A percentile compares a stretch with the other conserved stretches of the same genome.
Conservation (phyloP, 2,329 filamentous ascomycete species). For the Amylocarpus encephaloides region DNA sequence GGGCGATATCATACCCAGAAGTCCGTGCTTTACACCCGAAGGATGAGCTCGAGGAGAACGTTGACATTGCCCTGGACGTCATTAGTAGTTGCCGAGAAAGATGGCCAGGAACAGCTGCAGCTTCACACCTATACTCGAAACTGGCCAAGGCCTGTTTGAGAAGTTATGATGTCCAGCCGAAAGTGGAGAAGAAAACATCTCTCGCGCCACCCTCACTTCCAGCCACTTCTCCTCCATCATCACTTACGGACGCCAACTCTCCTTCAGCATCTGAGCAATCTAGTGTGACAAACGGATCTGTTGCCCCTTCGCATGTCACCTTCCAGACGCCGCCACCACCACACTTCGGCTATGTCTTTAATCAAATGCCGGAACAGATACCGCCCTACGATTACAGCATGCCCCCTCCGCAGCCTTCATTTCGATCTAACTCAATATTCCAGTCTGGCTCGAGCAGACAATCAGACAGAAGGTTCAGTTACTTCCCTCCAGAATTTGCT, state of each 20-base stretch:
- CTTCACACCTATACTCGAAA: constrained; percentile 78
- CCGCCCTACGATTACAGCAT: constrained; percentile 22
- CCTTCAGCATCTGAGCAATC: constrained; percentile 39
- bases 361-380: constrained; percentile 45
- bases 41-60: constrained; percentile 69
- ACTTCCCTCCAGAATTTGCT: constrained; percentile 52
- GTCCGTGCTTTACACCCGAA: constrained; percentile 67
- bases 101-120: constrained; percentile 86
- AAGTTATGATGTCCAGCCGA: constrained; percentile 65
- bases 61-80: constrained; percentile 69
- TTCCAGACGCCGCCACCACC: constrained; percentile 34
- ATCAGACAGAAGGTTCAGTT: constrained; percentile 53
- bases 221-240: constrained; percentile 37
- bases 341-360: constrained; percentile 53
- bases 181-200: constrained; percentile 12
- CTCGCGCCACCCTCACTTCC: constrained; percentile 43
- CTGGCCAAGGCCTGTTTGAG: constrained; percentile 81
- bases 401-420: constrained; percentile 39
- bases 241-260: constrained; percentile 39
- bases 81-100: constrained; percentile 75
- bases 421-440: constrained; percentile 63
- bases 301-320: constrained; percentile 35
- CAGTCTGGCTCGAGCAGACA: constrained; percentile 48
- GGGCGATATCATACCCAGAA: constrained; percentile 82
- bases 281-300: constrained; percentile 31